Base-by-base conservation (phyloP, 2,329 filamentous ascomycete species). In the Sarocladium oryzae region DNA sequence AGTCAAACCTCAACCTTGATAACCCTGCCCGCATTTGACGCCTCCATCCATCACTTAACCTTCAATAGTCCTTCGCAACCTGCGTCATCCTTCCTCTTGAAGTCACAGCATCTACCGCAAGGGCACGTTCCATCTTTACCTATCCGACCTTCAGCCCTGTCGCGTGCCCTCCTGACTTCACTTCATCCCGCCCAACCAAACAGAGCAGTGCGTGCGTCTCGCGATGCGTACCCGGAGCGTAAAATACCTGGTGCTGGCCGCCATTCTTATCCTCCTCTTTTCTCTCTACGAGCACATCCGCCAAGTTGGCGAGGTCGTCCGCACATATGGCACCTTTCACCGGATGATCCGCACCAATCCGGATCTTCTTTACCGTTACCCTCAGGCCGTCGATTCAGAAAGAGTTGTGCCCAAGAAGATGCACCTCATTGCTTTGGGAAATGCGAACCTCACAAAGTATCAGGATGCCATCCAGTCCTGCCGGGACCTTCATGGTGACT, bases 391-490 rank as follows among this genome's bases (percentile, higher is more conserved):
- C 38, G 18, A 46, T 7, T 23, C 46, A 35, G 26, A 28, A 33
- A 8, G 10, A 15, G 46, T 49, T 10, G 46, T 49, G 6, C 46
- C 46, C 26, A 56, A 55, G 49, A 58, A 58, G 23, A 55, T 59
- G 28, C 55, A 59, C 49, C 56, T 77, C 57, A 50, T 72, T 8
- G 62, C 66, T 8, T 57, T 62, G 10, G 62, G 68, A 0, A 72
- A 74, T 53, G 75, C 72, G 2, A 62, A 63, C 28, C 75, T 77
- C 56, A 56, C 67, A 4, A 58, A 66, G 4, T 56, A 60, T 37
- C 52, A 56, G 23, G 48, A 37, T 16, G 56, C 57, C 38, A 56
- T 58, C 21, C 21, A 56, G 3, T 54, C 53, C 54, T 60, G 58
- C 52, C 52, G 46, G 18, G 35, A 38, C 8, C 49, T 60, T 6